phyloP scores from a whole-genome alignment of 1,284 basidiomycete genomes.

The Pyrrhoderma lamaoense region DNA sequence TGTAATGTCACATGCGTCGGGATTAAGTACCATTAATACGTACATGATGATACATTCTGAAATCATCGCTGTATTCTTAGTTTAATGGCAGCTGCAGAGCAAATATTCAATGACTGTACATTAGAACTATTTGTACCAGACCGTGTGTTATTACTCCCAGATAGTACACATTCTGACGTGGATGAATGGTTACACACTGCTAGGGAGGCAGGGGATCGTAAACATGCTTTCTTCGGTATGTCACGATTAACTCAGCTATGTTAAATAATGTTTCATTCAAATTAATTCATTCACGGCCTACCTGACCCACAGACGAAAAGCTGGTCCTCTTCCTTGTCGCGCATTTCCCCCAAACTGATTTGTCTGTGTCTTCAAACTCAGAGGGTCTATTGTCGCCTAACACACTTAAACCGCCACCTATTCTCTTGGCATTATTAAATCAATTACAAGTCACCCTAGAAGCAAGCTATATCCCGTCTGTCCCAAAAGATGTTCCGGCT shows the following conservation, averaged over 20 bases:
- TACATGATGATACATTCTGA: no score
- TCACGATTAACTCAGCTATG: constrained; percentile 9
- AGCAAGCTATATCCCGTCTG: constrained; percentile 69
- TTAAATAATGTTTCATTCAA: background rate
- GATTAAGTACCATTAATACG: no score
- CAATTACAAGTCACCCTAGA: constrained; percentile 75
- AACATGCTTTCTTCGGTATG: constrained; percentile 70
- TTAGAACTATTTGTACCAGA: constrained; percentile 64
- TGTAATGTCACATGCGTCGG: no score
- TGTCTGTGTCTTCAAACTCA: constrained; percentile 16
- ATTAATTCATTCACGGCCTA: background rate
- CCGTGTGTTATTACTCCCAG: constrained; percentile 51
- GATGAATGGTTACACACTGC: constrained; percentile 22
- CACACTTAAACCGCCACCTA: constrained; percentile 40
- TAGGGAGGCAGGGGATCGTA: constrained; percentile 45
- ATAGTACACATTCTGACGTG: background rate
- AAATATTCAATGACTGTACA: constrained; percentile 54
- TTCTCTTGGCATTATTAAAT: constrained; percentile 56
- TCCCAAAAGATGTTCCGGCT: constrained; percentile 28
- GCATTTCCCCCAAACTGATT: constrained; percentile 34
- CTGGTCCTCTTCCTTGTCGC: constrained; percentile 60
- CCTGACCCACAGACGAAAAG: constrained; percentile 52
- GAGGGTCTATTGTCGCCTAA: constrained; percentile 24
- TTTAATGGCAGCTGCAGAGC: constrained; percentile 33
- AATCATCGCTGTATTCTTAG: no score